Evolutionary conservation across 768 basidiomycete genomes (phyloP).

Genomic region (Jaapia argillacea): DNA sequence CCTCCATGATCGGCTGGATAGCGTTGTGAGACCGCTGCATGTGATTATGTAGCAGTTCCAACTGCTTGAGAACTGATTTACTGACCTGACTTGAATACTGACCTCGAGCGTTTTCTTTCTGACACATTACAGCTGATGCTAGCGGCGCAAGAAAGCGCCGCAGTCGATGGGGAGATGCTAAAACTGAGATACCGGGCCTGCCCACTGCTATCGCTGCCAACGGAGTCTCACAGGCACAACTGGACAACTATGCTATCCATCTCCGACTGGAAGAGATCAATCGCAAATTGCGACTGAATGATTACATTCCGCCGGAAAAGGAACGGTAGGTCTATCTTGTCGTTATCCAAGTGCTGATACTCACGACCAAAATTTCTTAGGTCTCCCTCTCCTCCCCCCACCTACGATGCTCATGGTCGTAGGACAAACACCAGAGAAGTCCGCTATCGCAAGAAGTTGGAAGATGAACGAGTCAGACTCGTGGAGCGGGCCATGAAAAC

Average conservation of each 20-base stretch:
- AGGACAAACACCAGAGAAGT: conserved; percentile 98
- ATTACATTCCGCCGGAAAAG: conserved; percentile 91
- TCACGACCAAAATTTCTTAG: conserved; percentile 32
- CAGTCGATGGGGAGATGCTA: conserved; percentile 95
- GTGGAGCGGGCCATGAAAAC: conserved; percentile 96
- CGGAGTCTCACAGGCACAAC: conserved; percentile 90
- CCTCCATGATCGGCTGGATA: too few relatives aligned
- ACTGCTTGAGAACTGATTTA: too few relatives aligned
- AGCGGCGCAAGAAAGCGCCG: conserved; percentile 90
- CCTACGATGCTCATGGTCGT: conserved; percentile 95
- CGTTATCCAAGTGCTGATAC: neutral
- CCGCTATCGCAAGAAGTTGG: conserved; percentile 91
- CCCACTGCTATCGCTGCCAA: conserved; percentile 91
- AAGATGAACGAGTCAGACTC: conserved; percentile 85
- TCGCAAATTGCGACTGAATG: conserved; percentile 85
- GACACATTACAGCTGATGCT: conserved; percentile 53
- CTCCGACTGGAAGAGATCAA: conserved; percentile 96
- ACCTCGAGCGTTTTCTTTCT: conserved; percentile 31
- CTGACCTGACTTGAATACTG: conserved; percentile 35
- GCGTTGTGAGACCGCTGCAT: too few relatives aligned
- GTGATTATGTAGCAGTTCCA: too few relatives aligned
- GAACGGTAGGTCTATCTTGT: conserved; percentile 53
- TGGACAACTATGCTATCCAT: conserved; percentile 97
- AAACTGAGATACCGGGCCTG: conserved; percentile 82
- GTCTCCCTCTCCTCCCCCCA: conserved; percentile 94